A percentile compares a stretch with the other conserved stretches of the same genome.
phyloP scores from a whole-genome alignment of 345 rosid species.

The Arabidopsis thaliana region DNA sequence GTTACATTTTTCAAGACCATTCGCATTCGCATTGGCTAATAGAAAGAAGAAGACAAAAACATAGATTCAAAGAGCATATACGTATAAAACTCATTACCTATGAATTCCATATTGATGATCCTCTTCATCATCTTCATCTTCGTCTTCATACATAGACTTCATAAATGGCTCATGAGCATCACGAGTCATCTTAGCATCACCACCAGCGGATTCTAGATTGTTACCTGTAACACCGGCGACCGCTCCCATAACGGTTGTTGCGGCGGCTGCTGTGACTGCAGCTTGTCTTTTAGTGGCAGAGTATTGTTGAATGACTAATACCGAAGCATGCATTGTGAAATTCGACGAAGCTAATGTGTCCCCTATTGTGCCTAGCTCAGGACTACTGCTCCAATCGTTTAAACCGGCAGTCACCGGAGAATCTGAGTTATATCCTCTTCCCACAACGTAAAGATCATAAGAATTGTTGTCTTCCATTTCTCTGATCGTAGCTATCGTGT shows the following conservation, averaged over 20 bases:
- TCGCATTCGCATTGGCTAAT: conserved; percentile 19
- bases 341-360: conserved; percentile 57
- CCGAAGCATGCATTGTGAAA: conserved; percentile 57
- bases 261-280: conserved; percentile 12
- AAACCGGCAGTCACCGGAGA: conserved; percentile 54
- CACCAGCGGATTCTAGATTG: conserved; percentile 29
- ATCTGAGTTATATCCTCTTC: conserved; percentile 55
- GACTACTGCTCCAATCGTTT: conserved; percentile 60
- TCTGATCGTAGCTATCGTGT: conserved; percentile 47
- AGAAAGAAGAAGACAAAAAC: background rate
- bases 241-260: conserved; percentile 14
- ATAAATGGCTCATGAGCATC: conserved; percentile 45
- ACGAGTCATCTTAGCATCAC: conserved; percentile 20
- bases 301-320: conserved; percentile 68
- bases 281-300: conserved; percentile 41
- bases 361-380: conserved; percentile 70
- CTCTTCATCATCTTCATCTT: conserved; percentile 38
- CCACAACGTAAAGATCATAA: conserved; percentile 58
- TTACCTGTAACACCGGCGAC: background rate
- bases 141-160: conserved; percentile 43
- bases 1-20: background rate
- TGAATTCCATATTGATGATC: conserved; percentile 28
- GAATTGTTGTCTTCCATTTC: conserved; percentile 47
- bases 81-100: conserved; percentile 27
- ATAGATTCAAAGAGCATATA: background rate